A percentile compares a stretch with the other conserved stretches of the same genome.
These are phyloP conservation scores for Yamadazyma takamatsuzukensis DNA, from an alignment of 805 yeast genomes.

Conservation along the genomic window DNA sequence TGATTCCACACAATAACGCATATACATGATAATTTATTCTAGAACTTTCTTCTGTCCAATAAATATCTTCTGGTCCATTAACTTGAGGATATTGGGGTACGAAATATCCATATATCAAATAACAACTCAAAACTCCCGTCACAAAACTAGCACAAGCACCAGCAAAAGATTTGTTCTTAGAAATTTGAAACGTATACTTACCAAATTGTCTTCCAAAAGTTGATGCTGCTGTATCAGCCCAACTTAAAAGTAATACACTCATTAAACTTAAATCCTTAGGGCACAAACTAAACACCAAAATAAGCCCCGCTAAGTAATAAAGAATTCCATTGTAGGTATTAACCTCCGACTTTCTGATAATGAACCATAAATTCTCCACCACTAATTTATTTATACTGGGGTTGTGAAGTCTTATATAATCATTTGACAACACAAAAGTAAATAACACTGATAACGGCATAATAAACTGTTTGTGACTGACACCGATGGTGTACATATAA, in stretches of 20 bases:
- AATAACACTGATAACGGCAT: constrained; percentile 57
- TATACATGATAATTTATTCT: constrained; percentile 48
- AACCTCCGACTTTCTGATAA: constrained; percentile 83
- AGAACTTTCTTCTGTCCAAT: constrained; percentile 65
- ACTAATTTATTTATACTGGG: constrained; percentile 63
- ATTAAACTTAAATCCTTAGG: constrained; percentile 80
- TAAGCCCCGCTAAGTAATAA: constrained; percentile 80
- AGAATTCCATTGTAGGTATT: constrained; percentile 75
- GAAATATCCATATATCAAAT: constrained; percentile 66
- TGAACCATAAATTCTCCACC: constrained; percentile 65
- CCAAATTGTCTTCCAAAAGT: constrained; percentile 89
- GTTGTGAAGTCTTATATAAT: constrained; percentile 60
- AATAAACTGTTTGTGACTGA: constrained; percentile 53
- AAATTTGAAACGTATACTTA: constrained; percentile 72
- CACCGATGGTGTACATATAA: constrained; percentile 63
- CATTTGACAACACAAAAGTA: constrained; percentile 54
- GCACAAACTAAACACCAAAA: constrained; percentile 62
- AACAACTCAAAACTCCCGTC: constrained; percentile 66
- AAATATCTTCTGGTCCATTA: constrained; percentile 54
- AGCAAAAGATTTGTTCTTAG: constrained; percentile 77
- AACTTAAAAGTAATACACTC: constrained; percentile 76
- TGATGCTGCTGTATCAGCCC: constrained; percentile 98
- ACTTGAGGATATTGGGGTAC: constrained; percentile 52
- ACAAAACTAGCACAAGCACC: constrained; percentile 86
- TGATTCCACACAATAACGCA: constrained; percentile 66